phyloP scores from a whole-genome alignment of 2,329 filamentous ascomycete genomes.

The Pseudocercospora fijiensis region DNA sequence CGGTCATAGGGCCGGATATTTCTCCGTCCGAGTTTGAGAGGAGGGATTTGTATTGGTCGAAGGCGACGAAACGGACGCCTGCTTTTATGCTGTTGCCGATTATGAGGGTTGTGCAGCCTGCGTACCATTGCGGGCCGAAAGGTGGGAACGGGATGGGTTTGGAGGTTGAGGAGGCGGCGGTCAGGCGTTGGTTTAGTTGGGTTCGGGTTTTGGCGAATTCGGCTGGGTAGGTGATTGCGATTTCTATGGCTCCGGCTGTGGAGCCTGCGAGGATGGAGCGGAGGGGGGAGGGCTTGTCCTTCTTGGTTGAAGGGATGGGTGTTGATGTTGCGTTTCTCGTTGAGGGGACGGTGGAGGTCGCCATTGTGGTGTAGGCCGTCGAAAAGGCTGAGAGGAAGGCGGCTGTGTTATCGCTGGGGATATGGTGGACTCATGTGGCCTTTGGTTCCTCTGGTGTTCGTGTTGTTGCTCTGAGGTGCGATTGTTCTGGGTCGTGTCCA shows the following conservation, averaged over 20 bases:
- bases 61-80: conserved; percentile 92
- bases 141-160: conserved; percentile 93
- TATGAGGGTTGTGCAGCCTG: conserved; percentile 93
- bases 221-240: conserved; percentile 91
- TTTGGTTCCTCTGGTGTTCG: not conserved
- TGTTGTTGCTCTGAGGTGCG: not conserved
- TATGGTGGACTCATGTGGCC: not conserved
- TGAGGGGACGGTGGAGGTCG: conserved; percentile 27
- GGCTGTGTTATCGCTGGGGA: not conserved
- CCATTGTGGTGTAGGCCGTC: conserved; percentile 16
- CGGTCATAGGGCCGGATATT: conserved; percentile 84
- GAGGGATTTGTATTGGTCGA: conserved; percentile 86
- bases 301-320: conserved; percentile 24
- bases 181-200: conserved; percentile 83
- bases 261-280: conserved; percentile 90
- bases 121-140: conserved; percentile 94
- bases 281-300: conserved; percentile 68
- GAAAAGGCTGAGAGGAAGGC: not conserved
- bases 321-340: conserved; percentile 16
- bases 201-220: conserved; percentile 96
- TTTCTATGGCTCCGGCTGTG: conserved; percentile 92
- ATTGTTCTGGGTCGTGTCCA: not conserved
- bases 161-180: conserved; percentile 54
- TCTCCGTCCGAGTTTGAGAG: conserved; percentile 82
- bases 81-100: conserved; percentile 97